Conservation (phyloP, 2,329 filamentous ascomycete genomes). For the Talaromyces sp. region DNA sequence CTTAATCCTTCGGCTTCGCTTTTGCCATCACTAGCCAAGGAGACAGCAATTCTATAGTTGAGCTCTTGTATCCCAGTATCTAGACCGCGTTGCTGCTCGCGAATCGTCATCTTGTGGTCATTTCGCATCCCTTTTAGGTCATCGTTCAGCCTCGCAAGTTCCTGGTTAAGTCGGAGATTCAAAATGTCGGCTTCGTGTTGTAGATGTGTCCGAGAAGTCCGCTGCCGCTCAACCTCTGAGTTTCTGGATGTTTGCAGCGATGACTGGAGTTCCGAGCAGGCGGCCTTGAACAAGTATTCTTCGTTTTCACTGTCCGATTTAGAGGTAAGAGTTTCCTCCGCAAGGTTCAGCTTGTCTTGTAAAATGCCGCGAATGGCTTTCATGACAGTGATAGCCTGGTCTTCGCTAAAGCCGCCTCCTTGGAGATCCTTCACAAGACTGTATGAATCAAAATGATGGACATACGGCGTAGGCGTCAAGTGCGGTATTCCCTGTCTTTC, state of each 20-base stretch:
- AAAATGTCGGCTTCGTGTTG: constrained; percentile 96
- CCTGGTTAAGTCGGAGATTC: constrained; percentile 77
- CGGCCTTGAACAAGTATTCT: constrained; percentile 87
- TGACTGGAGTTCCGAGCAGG: constrained; percentile 83
- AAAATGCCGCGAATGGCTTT: constrained; percentile 79
- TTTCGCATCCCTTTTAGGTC: constrained; percentile 95
- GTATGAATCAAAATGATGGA: constrained; percentile 97
- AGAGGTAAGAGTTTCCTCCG: constrained; percentile 73
- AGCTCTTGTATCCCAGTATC: constrained; percentile 90
- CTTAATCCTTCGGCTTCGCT: constrained; percentile 86
- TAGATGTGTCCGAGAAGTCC: constrained; percentile 75
- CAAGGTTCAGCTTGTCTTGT: constrained; percentile 72
- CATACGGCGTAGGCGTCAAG: constrained; percentile 65
- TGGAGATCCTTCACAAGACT: constrained; percentile 76
- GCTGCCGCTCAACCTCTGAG: constrained; percentile 71
- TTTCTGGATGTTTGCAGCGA: constrained; percentile 77
- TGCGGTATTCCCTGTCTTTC: constrained; percentile 56
- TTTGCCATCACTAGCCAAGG: constrained; percentile 82
- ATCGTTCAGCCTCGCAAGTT: constrained; percentile 75
- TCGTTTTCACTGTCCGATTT: constrained; percentile 95
- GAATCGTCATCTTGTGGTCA: constrained; percentile 86
- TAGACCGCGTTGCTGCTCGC: constrained; percentile 78
- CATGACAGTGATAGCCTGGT: constrained; percentile 81
- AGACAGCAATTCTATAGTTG: constrained; percentile 92
- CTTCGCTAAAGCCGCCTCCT: constrained; percentile 63